These are phyloP conservation scores for Calamus simplicifolius DNA, from an alignment of 176 grass and related monocot genomes.

Conservation along the genomic window DNA sequence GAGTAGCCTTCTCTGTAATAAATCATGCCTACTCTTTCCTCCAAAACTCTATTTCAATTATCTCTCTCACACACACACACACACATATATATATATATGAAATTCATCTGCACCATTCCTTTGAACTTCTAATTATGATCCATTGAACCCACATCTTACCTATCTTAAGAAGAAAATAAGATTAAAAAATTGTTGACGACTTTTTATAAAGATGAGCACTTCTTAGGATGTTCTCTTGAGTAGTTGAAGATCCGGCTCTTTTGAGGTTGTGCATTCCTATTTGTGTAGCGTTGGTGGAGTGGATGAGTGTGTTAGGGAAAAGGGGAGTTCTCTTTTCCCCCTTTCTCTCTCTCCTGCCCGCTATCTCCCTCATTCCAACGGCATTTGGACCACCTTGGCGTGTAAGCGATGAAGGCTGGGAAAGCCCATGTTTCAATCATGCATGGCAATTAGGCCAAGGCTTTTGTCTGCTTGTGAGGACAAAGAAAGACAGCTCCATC, in stretches of 20 bases:
- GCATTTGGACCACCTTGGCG: conserved; percentile 4
- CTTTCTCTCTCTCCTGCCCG: background rate
- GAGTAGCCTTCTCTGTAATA: too few species aligned
- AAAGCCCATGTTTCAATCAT: background rate
- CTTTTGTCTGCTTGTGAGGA: background rate
- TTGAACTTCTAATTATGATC: too few species aligned
- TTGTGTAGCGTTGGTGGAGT: background rate
- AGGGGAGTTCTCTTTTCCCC: background rate
- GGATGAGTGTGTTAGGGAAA: conserved; percentile 11
- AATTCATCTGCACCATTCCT: too few species aligned
- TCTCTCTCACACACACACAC: too few species aligned
- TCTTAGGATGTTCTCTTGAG: background rate
- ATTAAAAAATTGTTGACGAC: background rate
- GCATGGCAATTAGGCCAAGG: conserved; percentile 5
- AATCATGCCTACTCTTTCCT: too few species aligned
- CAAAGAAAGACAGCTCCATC: background rate
- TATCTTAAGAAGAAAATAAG: too few species aligned
- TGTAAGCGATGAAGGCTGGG: background rate
- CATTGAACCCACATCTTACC: too few species aligned
- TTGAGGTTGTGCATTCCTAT: background rate
- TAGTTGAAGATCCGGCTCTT: background rate
- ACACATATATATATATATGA: too few species aligned
- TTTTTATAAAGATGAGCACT: conserved; percentile 5
- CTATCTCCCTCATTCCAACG: background rate
- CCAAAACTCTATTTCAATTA: too few species aligned